Conservation (phyloP, 768 basidiomycete species). For the Podaxis pistillaris region DNA sequence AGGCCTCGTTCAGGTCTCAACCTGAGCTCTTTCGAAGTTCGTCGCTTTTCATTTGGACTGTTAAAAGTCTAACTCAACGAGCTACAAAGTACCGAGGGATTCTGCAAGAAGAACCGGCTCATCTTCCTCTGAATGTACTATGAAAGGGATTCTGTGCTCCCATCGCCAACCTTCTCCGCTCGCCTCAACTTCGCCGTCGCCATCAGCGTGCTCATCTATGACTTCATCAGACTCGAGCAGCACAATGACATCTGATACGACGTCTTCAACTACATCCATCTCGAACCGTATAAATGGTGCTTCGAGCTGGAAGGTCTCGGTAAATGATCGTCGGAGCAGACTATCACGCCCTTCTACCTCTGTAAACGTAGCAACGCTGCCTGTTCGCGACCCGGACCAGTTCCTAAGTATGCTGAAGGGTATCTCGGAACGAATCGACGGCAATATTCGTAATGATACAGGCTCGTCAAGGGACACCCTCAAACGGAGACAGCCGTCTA, state of each 20-base stretch:
- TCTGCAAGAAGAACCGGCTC: not conserved
- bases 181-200: not conserved
- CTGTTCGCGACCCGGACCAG: conserved; percentile 19
- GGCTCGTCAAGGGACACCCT: conserved; percentile 8
- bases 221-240: not conserved
- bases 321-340: conserved; percentile 4
- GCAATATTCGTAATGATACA: conserved; percentile 19
- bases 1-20: conserved; percentile 11
- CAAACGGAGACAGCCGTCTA: conserved; percentile 1
- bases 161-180: not conserved
- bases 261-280: not conserved
- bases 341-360: conserved; percentile 2
- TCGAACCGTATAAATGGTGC: not conserved
- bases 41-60: not conserved
- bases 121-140: not conserved
- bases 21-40: conserved; percentile 4
- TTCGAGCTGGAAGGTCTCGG: not conserved
- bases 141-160: not conserved
- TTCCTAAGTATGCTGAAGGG: conserved; percentile 34
- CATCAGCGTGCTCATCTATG: not conserved
- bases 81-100: conserved; percentile 1
- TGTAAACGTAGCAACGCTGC: not conserved
- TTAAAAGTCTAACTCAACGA: not conserved
- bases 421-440: conserved; percentile 33
- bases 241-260: not conserved